A percentile compares a stretch with the other conserved stretches of the same genome.
phyloP scores from a whole-genome alignment of 495 filamentous ascomycete genomes.

The Trichoderma gamsii region DNA sequence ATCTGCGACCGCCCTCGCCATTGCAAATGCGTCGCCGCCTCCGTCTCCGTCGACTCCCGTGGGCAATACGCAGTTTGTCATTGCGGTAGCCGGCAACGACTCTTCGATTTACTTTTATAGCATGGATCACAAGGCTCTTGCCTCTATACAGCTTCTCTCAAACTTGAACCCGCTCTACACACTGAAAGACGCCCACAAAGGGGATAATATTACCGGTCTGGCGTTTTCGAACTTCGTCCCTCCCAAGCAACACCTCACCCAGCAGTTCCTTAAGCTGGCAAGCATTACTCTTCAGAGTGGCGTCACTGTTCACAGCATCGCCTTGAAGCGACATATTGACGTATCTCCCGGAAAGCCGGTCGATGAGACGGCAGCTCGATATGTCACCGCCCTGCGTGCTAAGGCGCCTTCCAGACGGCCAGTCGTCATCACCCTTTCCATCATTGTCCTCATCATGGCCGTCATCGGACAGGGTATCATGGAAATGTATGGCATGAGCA shows the following conservation, averaged over 20 bases:
- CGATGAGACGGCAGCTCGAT: constrained; percentile 47
- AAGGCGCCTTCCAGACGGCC: constrained; percentile 40
- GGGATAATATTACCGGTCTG: constrained; percentile 72
- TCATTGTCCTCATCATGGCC: constrained; percentile 50
- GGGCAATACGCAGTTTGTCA: constrained; percentile 62
- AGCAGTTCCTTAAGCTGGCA: constrained; percentile 70
- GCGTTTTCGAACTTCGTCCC: constrained; percentile 67
- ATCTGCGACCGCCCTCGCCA: constrained; percentile 63
- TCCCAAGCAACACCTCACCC: constrained; percentile 39
- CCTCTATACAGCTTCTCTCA: constrained; percentile 44
- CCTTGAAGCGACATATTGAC: constrained; percentile 47
- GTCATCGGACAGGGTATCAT: constrained; percentile 60
- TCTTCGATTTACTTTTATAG: constrained; percentile 72
- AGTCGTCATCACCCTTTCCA: constrained; percentile 42
- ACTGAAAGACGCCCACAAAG: constrained; percentile 68
- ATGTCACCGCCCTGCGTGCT: constrained; percentile 59
- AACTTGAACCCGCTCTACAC: constrained; percentile 57
- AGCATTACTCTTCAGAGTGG: constrained; percentile 82
- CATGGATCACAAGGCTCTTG: constrained; percentile 50
- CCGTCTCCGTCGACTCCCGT: constrained; percentile 37
- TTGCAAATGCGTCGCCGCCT: constrained; percentile 56
- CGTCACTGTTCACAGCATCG: constrained; percentile 76
- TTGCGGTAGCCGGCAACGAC: constrained; percentile 81
- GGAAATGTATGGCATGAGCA: constrained; percentile 57
- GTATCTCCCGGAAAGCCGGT: constrained; percentile 43